Evolutionary conservation across 2,329 filamentous ascomycete species (phyloP).

Genomic region (Trichophyton verrucosum): DNA sequence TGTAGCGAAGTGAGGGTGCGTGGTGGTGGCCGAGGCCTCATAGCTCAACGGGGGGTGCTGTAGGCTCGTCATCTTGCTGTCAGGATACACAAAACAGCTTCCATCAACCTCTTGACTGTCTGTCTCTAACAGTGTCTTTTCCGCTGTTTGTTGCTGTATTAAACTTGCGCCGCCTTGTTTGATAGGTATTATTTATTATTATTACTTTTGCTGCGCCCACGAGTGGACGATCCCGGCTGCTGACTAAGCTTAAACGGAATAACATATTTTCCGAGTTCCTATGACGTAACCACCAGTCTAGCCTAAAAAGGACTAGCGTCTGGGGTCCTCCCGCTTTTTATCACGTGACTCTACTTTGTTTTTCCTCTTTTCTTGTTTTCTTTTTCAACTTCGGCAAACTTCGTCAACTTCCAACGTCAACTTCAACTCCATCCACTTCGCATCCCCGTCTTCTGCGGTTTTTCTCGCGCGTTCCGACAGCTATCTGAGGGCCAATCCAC

Average conservation of each 20-base stretch:
- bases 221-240: neutral
- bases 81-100: neutral
- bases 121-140: neutral
- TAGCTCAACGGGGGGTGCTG: conserved; percentile 60
- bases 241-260: neutral
- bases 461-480: neutral
- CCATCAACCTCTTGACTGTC: neutral
- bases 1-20: conserved; percentile 55
- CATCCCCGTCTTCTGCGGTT: neutral
- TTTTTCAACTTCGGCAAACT: neutral
- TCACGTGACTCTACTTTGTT: neutral
- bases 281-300: neutral
- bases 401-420: conserved; percentile 8
- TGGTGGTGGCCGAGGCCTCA: conserved; percentile 61
- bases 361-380: neutral
- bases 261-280: neutral
- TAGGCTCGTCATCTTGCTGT: conserved; percentile 15
- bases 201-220: neutral
- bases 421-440: neutral
- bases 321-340: neutral
- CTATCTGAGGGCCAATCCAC: neutral
- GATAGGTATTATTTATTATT: neutral
- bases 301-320: conserved; percentile 1
- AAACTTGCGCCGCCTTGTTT: neutral
- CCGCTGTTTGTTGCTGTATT: neutral